Percentiles rank a stretch among this genome's conserved stretches.
phyloP scores from a whole-genome alignment of 2,329 filamentous ascomycete species.

The Cordyceps militaris region DNA sequence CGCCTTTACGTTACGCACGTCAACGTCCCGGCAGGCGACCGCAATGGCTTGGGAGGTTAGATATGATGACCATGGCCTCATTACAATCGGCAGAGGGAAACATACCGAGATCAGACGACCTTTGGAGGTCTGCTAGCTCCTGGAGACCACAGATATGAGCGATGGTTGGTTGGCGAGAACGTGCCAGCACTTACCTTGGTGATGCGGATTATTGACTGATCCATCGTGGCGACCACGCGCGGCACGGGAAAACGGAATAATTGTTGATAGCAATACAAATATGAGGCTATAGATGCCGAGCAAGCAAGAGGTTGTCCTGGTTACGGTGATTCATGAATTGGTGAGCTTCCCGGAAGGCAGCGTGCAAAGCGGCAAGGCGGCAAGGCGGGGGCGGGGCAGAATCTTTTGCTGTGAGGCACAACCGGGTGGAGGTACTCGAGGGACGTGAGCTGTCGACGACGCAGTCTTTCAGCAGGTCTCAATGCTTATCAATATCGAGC shows the following conservation, averaged over 20 bases:
- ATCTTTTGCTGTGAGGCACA: not conserved
- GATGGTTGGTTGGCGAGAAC: not conserved
- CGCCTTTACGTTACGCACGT: constrained; percentile 81
- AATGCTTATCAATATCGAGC: not conserved
- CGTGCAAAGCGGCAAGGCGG: not conserved
- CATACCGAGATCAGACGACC: constrained; percentile 75
- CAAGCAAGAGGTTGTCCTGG: not conserved
- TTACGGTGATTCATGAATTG: not conserved
- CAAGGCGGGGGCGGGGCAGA: constrained; percentile 11
- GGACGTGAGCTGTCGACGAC: not conserved
- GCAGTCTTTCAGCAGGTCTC: not conserved
- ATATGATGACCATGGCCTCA: not conserved
- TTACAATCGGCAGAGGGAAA: constrained; percentile 9
- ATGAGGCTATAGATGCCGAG: not conserved
- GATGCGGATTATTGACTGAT: constrained; percentile 83
- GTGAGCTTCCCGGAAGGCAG: not conserved
- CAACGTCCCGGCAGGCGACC: constrained; percentile 78
- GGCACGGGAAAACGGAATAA: constrained; percentile 7
- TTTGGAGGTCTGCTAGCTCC: constrained; percentile 83
- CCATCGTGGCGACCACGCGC: constrained; percentile 31
- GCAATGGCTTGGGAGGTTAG: constrained; percentile 57
- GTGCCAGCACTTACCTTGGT: constrained; percentile 55
- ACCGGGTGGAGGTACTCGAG: not conserved
- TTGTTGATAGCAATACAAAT: not conserved
- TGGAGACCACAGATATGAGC: constrained; percentile 28